Percentiles rank a stretch among this genome's conserved stretches.
Evolutionary conservation across 1,139 yeast genomes (phyloP).

Genomic region (Kodamaea sp.): DNA sequence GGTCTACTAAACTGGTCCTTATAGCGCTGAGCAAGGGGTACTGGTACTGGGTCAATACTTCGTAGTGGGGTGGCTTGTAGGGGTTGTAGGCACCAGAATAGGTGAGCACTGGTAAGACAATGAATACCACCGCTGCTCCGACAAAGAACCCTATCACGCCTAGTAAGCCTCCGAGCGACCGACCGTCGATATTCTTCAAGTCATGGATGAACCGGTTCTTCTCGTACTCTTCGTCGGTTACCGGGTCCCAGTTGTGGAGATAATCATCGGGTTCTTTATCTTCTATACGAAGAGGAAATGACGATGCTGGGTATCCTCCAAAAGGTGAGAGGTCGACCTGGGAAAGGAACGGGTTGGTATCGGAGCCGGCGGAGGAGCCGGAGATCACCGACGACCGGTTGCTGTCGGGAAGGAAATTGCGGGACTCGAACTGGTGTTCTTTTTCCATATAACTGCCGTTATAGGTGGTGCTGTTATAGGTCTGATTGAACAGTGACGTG

Average conservation of each 20-base stretch:
- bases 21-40: conserved; percentile 65
- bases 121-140: conserved; percentile 66
- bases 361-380: conserved; percentile 7
- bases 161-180: conserved; percentile 57
- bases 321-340: conserved; percentile 66
- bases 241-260: conserved; percentile 90
- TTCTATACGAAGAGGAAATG: conserved; percentile 82
- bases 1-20: conserved; percentile 65
- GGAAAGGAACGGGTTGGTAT: conserved; percentile 12
- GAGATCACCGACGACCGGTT: not conserved
- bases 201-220: conserved; percentile 61
- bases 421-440: not conserved
- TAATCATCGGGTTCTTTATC: conserved; percentile 93
- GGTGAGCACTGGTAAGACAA: conserved; percentile 73
- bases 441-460: not conserved
- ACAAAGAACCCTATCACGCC: conserved; percentile 58
- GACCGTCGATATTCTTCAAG: conserved; percentile 58
- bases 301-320: conserved; percentile 91
- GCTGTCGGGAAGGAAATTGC: not conserved
- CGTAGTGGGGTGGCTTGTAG: conserved; percentile 33
- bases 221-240: conserved; percentile 78
- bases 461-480: conserved; percentile 1
- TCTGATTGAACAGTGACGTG: conserved; percentile 11
- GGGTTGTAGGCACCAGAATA: conserved; percentile 60
- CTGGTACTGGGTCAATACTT: conserved; percentile 53